These are phyloP conservation scores for Biscogniauxia marginata DNA, from an alignment of 2,329 filamentous ascomycete species.

Conservation along the genomic window DNA sequence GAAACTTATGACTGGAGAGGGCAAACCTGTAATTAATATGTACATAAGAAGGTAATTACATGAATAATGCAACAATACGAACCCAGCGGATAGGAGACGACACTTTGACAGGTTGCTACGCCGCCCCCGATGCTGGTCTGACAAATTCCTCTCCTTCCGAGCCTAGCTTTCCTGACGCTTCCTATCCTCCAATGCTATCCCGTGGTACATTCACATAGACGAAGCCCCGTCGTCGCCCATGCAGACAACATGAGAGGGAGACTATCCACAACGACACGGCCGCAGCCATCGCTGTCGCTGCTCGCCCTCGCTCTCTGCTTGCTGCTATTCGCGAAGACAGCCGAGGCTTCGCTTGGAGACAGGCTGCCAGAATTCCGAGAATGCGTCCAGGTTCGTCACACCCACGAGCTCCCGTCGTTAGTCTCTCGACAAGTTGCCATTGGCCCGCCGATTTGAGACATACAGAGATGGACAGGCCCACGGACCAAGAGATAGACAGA, in stretches of 20 bases:
- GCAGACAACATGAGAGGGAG: conserved; percentile 23
- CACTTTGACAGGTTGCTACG: too few relatives aligned
- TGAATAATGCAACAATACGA: not conserved
- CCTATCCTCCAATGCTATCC: not conserved
- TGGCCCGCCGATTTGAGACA: too few relatives aligned
- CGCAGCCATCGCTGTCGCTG: conserved; percentile 5
- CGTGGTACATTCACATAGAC: not conserved
- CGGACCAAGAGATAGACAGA: too few relatives aligned
- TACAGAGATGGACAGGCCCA: too few relatives aligned
- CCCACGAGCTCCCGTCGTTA: not conserved
- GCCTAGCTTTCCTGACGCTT: not conserved
- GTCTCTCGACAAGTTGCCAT: too few relatives aligned
- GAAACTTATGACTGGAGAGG: not conserved
- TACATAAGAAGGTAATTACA: not conserved
- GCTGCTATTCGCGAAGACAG: conserved; percentile 38
- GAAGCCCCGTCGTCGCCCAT: conserved; percentile 4
- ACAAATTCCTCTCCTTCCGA: not conserved
- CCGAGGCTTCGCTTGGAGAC: conserved; percentile 77
- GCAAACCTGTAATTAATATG: not conserved
- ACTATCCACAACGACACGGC: conserved; percentile 15
- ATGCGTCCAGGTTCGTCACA: conserved; percentile 71
- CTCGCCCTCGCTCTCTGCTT: conserved; percentile 37
- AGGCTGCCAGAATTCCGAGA: conserved; percentile 80
- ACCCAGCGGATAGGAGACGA: too few relatives aligned
- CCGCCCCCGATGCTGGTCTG: too few relatives aligned